These are phyloP conservation scores for Colletotrichum sublineola DNA, from an alignment of 2,329 filamentous ascomycete species.

Conservation along the genomic window DNA sequence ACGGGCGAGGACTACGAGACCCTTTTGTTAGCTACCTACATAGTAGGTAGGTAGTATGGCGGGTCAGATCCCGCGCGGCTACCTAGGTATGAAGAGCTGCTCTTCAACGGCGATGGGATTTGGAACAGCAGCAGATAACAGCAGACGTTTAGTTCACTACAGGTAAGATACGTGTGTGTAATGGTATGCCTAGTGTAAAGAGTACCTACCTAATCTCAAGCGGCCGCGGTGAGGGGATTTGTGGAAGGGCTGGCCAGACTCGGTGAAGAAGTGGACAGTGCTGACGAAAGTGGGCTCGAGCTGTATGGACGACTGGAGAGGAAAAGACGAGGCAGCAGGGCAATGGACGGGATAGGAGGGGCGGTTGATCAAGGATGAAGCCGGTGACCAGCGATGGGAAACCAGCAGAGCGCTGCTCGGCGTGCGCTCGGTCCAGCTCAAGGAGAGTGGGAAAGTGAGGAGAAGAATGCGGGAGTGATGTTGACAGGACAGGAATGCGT, in stretches of 20 bases:
- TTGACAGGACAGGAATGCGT: slow-evolving; percentile 6
- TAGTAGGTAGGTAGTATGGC: background rate
- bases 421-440: slow-evolving; percentile 36
- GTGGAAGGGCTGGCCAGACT: slow-evolving; percentile 21
- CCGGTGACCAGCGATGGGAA: slow-evolving; percentile 14
- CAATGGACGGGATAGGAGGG: slow-evolving; percentile 38
- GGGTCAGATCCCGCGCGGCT: background rate
- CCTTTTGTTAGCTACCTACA: background rate
- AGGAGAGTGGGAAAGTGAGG: slow-evolving; percentile 7
- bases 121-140: background rate
- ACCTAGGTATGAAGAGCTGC: background rate
- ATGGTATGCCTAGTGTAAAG: background rate
- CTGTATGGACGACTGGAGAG: slow-evolving; percentile 29
- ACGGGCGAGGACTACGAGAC: background rate
- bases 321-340: slow-evolving; percentile 27
- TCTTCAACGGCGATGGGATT: background rate
- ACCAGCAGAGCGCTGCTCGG: slow-evolving; percentile 34
- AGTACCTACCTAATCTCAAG: background rate
- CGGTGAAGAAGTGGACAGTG: slow-evolving; percentile 12
- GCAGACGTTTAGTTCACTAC: background rate
- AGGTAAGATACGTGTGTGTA: background rate
- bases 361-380: slow-evolving; percentile 36
- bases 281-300: slow-evolving; percentile 27
- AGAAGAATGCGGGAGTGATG: slow-evolving; percentile 1
- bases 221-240: slow-evolving; percentile 11